These are phyloP conservation scores for Aureobasidium melanogenum DNA, from an alignment of 2,329 filamentous ascomycete species.

Conservation along the genomic window DNA sequence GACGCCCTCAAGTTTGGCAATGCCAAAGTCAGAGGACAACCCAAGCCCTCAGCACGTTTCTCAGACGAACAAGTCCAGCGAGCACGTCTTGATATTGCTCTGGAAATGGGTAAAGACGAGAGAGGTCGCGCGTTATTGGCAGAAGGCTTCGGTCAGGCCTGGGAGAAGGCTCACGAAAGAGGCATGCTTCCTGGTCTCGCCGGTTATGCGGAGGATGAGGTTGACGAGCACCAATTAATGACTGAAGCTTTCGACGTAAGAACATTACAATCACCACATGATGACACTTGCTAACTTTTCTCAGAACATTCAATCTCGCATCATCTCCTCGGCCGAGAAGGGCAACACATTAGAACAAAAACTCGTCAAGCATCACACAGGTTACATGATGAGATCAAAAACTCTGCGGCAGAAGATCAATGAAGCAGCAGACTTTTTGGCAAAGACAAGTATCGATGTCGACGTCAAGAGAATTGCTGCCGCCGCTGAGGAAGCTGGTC, in stretches of 20 bases:
- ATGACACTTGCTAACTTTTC: neutral
- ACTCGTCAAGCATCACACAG: constrained; percentile 74
- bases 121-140: constrained; percentile 38
- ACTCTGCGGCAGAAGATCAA: constrained; percentile 69
- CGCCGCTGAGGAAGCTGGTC: constrained; percentile 68
- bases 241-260: constrained; percentile 65
- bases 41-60: constrained; percentile 53
- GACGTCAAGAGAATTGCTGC: constrained; percentile 67
- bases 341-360: constrained; percentile 91
- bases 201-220: constrained; percentile 68
- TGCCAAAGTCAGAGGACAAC: constrained; percentile 53
- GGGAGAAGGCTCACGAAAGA: constrained; percentile 40
- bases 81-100: constrained; percentile 66
- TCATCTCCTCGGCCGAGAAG: constrained; percentile 65
- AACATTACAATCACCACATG: constrained; percentile 9
- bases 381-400: constrained; percentile 81
- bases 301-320: constrained; percentile 61
- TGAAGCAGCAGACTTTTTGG: constrained; percentile 65
- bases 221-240: constrained; percentile 59
- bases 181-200: constrained; percentile 65
- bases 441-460: constrained; percentile 63
- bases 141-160: constrained; percentile 42
- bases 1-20: constrained; percentile 72
- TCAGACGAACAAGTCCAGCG: constrained; percentile 64
- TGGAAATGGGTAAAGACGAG: constrained; percentile 51